Evolutionary conservation across 2,329 filamentous ascomycete genomes (phyloP).

Genomic region (Aureobasidium musti): DNA sequence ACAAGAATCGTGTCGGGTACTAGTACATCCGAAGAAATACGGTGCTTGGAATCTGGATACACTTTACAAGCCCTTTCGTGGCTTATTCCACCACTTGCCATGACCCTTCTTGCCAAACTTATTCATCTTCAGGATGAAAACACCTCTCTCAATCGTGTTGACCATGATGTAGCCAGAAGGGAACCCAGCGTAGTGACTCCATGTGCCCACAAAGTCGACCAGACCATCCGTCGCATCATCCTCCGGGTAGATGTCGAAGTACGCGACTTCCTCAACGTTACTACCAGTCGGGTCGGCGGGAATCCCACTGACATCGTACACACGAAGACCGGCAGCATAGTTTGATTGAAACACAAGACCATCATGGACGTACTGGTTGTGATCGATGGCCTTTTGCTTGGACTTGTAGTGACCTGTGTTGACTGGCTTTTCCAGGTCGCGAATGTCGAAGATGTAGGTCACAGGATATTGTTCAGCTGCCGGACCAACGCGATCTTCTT

Average conservation of each 20-base stretch:
- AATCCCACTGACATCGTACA: constrained; percentile 44
- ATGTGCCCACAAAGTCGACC: constrained; percentile 47
- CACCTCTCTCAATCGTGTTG: constrained; percentile 57
- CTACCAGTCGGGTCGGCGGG: constrained; percentile 50
- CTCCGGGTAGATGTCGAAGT: constrained; percentile 56
- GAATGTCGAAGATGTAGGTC: constrained; percentile 55
- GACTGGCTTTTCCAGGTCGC: constrained; percentile 47
- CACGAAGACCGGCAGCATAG: constrained; percentile 43
- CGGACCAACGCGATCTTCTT: constrained; percentile 46
- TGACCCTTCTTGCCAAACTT: constrained; percentile 14
- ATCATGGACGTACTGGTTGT: constrained; percentile 48
- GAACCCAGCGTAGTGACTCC: constrained; percentile 55
- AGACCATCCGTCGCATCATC: constrained; percentile 50
- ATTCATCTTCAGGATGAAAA: constrained; percentile 50
- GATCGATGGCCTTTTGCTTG: constrained; percentile 42
- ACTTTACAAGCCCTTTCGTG: not conserved
- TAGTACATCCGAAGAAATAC: no score
- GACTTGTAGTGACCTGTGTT: constrained; percentile 47
- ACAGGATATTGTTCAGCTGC: constrained; percentile 51
- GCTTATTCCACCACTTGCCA: constrained; percentile 14
- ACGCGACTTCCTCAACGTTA: constrained; percentile 51
- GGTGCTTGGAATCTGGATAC: no score
- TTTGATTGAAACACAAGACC: constrained; percentile 45
- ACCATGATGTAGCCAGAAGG: constrained; percentile 54
- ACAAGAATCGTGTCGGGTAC: no score